Percentiles rank a stretch among this genome's conserved stretches.
Evolutionary conservation across 169 alveolate species (phyloP).

Genomic region (Cryptosporidium viatorum): DNA sequence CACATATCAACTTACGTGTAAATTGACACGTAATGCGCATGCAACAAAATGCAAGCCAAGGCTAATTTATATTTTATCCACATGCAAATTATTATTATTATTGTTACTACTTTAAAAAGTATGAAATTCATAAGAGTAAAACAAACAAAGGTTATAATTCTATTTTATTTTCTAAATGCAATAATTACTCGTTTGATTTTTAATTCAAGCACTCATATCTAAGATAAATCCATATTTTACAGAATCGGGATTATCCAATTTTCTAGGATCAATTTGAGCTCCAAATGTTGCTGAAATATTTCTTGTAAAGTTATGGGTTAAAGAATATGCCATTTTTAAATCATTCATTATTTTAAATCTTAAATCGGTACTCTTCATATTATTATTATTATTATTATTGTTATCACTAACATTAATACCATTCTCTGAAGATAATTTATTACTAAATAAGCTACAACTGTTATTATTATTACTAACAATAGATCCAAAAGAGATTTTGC

Average conservation of each 20-base stretch:
- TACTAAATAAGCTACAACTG: background rate
- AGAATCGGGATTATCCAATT: constrained; percentile 46
- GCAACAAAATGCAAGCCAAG: background rate
- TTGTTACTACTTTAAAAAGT: too few species aligned
- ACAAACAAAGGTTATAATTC: background rate
- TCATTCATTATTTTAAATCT: constrained; percentile 39
- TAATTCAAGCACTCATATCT: constrained; percentile 33
- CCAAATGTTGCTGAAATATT: constrained; percentile 66
- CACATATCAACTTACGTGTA: too few species aligned
- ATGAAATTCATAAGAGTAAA: too few species aligned
- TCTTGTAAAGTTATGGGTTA: constrained; percentile 43
- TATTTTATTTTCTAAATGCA: background rate
- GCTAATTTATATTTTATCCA: background rate
- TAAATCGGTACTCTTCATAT: constrained; percentile 27
- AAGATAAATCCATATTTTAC: constrained; percentile 50
- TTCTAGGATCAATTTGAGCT: constrained; percentile 12
- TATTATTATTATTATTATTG: background rate
- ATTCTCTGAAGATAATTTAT: background rate
- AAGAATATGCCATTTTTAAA: constrained; percentile 37
- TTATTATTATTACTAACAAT: background rate
- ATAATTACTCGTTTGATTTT: background rate
- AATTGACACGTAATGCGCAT: too few species aligned
- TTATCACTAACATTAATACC: background rate
- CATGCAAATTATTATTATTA: too few species aligned
- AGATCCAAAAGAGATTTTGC: constrained; percentile 36